These are phyloP conservation scores for Blastobotrys elegans DNA, from an alignment of 1,139 yeast genomes.

Conservation along the genomic window DNA sequence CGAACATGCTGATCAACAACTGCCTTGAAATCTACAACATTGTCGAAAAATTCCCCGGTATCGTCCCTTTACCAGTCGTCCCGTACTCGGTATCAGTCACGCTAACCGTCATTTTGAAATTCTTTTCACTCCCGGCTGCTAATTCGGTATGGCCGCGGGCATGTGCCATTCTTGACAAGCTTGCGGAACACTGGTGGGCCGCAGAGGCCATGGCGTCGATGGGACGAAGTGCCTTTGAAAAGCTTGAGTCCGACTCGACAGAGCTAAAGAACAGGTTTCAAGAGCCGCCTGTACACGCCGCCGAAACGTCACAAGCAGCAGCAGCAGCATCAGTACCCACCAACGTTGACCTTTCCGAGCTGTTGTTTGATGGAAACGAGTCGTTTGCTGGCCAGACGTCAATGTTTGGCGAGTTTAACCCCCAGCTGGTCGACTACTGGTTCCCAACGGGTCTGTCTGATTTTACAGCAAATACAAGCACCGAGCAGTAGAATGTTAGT, in stretches of 20 bases:
- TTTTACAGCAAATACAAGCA: neutral
- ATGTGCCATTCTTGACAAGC: constrained; percentile 21
- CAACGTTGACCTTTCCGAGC: constrained; percentile 4
- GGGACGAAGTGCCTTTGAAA: constrained; percentile 27
- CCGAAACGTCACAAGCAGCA: neutral
- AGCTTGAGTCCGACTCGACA: constrained; percentile 17
- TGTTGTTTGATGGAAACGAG: constrained; percentile 18
- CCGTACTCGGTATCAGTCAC: constrained; percentile 31
- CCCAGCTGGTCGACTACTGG: constrained; percentile 21
- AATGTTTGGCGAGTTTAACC: constrained; percentile 26
- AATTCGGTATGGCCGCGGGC: constrained; percentile 26
- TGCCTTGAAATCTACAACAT: constrained; percentile 24
- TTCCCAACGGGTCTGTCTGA: constrained; percentile 14
- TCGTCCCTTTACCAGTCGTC: constrained; percentile 28
- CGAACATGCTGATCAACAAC: constrained; percentile 19
- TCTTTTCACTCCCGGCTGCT: constrained; percentile 4
- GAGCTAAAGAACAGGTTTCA: neutral
- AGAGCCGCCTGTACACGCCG: neutral
- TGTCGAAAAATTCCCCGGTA: constrained; percentile 21
- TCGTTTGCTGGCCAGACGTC: constrained; percentile 25
- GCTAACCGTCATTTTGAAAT: constrained; percentile 24
- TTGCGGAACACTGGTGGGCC: constrained; percentile 28
- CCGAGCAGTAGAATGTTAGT: too few relatives aligned
- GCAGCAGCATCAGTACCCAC: neutral
- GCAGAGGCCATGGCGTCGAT: constrained; percentile 30